Evolutionary conservation across 352 stramenopile genomes (phyloP).

Genomic region (Pelagophyceae sp.): DNA sequence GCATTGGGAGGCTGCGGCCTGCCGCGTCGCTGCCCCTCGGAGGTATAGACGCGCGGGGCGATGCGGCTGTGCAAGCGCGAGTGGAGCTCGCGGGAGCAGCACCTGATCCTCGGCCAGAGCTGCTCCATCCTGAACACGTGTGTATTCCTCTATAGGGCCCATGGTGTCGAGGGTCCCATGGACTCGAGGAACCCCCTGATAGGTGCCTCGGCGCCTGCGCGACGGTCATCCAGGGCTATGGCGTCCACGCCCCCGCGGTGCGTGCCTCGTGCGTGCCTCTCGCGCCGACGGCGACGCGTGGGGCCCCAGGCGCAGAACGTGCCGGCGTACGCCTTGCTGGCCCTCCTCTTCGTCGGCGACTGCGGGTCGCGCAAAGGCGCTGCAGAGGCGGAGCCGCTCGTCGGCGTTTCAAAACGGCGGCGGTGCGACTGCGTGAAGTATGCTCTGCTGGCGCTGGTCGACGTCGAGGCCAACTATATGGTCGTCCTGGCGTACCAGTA

Average conservation of each 20-base stretch:
- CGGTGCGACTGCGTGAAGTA: background rate
- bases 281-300: background rate
- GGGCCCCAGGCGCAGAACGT: background rate
- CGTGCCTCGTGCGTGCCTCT: no score
- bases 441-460: constrained; percentile 71
- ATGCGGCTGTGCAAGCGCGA: no score
- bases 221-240: background rate
- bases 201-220: background rate
- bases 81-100: no score
- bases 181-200: no score
- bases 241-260: no score
- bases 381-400: background rate
- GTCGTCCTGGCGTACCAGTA: constrained; percentile 88
- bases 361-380: background rate
- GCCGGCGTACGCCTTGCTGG: background rate
- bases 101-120: no score
- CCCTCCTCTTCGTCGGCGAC: background rate
- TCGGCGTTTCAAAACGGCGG: background rate
- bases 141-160: no score
- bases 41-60: no score
- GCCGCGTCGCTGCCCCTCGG: no score
- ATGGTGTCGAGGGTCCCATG: no score
- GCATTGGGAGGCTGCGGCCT: no score
- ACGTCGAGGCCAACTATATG: constrained; percentile 89
- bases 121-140: no score